Evolutionary conservation across 129 eudicot genomes (phyloP), one percentile per base, ranked within the genome.

Genomic region (Apium graveolens): DNA sequence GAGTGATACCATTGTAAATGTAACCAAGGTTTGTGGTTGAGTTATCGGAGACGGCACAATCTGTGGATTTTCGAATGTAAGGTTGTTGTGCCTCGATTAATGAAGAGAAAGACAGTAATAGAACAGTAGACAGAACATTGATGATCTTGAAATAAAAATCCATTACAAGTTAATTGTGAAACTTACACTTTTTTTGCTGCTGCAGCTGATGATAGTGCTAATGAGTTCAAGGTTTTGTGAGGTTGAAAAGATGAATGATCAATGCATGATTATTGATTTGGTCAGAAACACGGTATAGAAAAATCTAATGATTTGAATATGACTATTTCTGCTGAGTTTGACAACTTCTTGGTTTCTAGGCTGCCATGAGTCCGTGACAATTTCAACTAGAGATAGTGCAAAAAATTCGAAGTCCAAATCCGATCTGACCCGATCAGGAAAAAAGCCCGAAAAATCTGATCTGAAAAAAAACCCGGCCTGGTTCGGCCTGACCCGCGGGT

Each of bases 61-160:
- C n/a, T 49, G 85, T 78, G 48, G 76, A 49, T 34, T 76, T 81
- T 62, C 85, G 48, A 69, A 85, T 84, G 73, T 91, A 94, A 53
- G 97, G 96, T 78, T 94, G 98, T 69, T 94, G 98, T 74, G 96
- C 85, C 38, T 81, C 62, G 26, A 89, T 77, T 45, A 78, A n/a
- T 21, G 82, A 75, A 49, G 71, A 71, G 71, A 43, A 75, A 49
- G 72, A 79, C 13, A 72, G 45, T 82, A 9, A 87, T 71, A 10
- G 85, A 75, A 45, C 80, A 72, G 84, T 66, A 68, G 44, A 76
- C 35, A 80, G 38, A 53, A 76, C 39, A 39, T 62, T 78, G 84
- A 82, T 55, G 42, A 20, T 31, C 9, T 11, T 37, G 65, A 81
- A 70, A 53, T 48, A 77, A 4, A 35, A 31, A 20, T 65, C 21